Evolutionary conservation across 1,139 yeast genomes (phyloP).

Genomic region (Hyphopichia burtonii): DNA sequence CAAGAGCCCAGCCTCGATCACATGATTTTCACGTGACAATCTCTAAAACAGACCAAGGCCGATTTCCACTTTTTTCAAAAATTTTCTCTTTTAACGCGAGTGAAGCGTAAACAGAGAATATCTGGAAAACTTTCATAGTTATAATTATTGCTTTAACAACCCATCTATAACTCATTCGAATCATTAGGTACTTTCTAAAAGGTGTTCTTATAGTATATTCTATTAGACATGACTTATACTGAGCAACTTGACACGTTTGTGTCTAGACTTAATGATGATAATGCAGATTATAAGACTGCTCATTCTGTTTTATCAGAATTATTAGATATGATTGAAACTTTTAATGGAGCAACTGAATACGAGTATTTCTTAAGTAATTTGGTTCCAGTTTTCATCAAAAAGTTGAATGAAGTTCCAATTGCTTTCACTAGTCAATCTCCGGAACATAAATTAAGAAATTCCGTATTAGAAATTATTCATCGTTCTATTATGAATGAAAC

Average conservation of each 20-base stretch:
- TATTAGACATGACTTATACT: slow-evolving; percentile 38
- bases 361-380: slow-evolving; percentile 63
- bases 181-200: too few species aligned
- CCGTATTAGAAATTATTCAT: slow-evolving; percentile 76
- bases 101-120: background rate
- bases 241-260: slow-evolving; percentile 61
- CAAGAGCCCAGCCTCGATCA: slow-evolving; percentile 1
- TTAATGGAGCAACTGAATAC: slow-evolving; percentile 77
- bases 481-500: slow-evolving; percentile 82
- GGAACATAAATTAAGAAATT: slow-evolving; percentile 73
- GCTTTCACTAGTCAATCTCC: slow-evolving; percentile 61
- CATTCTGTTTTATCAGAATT: slow-evolving; percentile 75
- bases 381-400: slow-evolving; percentile 60
- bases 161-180: too few species aligned
- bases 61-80: slow-evolving; percentile 18
- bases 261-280: slow-evolving; percentile 53
- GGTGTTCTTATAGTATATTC: too few species aligned
- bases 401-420: slow-evolving; percentile 69
- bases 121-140: background rate
- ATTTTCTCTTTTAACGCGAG: background rate
- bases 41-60: slow-evolving; percentile 7
- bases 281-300: slow-evolving; percentile 54
- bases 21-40: slow-evolving; percentile 10
- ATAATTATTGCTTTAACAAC: background rate
- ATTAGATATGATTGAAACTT: slow-evolving; percentile 81